Base-by-base conservation (phyloP, 495 filamentous ascomycete genomes). In the Bacidia rubella region DNA sequence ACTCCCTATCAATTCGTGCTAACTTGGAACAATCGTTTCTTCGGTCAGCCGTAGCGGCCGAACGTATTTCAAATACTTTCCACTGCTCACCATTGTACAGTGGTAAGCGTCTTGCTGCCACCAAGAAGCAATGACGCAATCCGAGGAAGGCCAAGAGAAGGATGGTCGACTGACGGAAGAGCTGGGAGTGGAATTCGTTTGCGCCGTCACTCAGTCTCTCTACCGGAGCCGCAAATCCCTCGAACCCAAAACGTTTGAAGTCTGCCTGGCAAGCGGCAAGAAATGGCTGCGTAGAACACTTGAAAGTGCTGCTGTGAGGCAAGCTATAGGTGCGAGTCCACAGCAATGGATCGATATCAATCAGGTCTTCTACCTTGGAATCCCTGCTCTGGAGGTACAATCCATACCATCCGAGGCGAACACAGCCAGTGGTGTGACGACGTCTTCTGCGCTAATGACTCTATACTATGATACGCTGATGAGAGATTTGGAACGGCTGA, bases 401-500 rank as follows among this genome's bases (percentile, higher is more conserved):
- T 81, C 78, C 25, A 81, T 70, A 61, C 74, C 68, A 35, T 77
- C 68, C 75, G 75, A 79, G 67, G 66, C 74, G 67, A 64, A 81
- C 62, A 51, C 76, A 65, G 47, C 72, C 66, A 60, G 79, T 70
- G 68, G 82, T 48, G 68, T 73, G 51, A 71, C 72, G 32, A 75
- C 75, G 0, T 75, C 73, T 2, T 74, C 81, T 4, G 75, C 81
- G 26, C 67, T 92, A n/a, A 93, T 95, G 56, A 80, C 84, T 25
- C 78, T 78, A 59, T 86, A 92, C 61, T 83, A 87, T 56, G 73
- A 75, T 19, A 75, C 74, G 7, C 69, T 95, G 46, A 80, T 86
- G 59, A 83, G 86, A 55, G 87, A 94, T 60, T 73, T 96, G 38
- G 82, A 88, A 62, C 76, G 86, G 46, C 67, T 95, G 20, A 90